Base-by-base conservation (phyloP, 208 protist genomes). In the Blechomonas ayalai region DNA sequence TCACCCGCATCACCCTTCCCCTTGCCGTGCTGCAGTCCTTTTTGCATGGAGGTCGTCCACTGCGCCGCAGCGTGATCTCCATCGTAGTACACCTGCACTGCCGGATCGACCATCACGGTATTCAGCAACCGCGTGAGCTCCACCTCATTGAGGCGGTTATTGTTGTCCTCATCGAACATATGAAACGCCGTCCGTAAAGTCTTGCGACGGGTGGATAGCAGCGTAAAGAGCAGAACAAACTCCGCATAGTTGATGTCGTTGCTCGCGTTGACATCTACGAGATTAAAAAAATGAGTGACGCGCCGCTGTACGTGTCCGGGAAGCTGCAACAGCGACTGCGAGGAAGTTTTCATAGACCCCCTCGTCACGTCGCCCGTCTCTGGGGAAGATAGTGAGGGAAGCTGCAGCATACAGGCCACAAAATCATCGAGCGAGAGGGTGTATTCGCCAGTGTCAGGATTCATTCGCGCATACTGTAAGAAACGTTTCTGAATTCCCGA, bases 21-120 rank as follows among this genome's bases (percentile, higher is more conserved):
- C 36, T 65, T 26, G 4, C 27, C 35, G n/a, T 5, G 36, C 13
- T 6, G 13, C 36, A 8, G 26, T 4, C 33, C 6, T 4, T 22
- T 6, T 10, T 16, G n/a, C 8, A 5, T 7, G 18, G 22, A 13
- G 47, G 25, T 23, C 22, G 5, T 40, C 12, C 44, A 20, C 53
- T 12, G 10, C 16, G 9, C 29, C 2, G 1, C 28, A 3, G 16
- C 18, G 8, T 42, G 42, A 4, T 15, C 32, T 12, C 16, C 36
- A 10, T 39, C 33, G 29, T 65, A 41, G 7, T 60, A 37, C 28
- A 89, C 36, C 52, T 76, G 71, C 24, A 89, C 80, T 1, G 45
- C 52, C 2, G 71, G 68, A 37, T 89, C 80, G 19, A 84, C 65
- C 71, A 84, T 83, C 41, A 89, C 67, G 1, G 72, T 74, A 45